A percentile compares a stretch with the other conserved stretches of the same genome.
phyloP scores from a whole-genome alignment of 1,284 basidiomycete genomes.

The Cryptococcus depauperatus region DNA sequence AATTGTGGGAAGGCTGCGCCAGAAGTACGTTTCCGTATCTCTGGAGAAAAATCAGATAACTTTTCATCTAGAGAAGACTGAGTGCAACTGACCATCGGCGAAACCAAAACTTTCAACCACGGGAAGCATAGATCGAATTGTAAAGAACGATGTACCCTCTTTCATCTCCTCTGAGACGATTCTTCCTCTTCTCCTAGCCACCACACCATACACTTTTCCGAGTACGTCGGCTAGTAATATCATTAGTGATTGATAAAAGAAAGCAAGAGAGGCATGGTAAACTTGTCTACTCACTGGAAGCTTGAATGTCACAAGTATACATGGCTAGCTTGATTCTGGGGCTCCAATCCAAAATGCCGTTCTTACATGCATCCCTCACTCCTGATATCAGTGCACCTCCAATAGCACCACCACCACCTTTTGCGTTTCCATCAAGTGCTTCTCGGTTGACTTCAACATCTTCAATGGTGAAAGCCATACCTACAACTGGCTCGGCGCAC shows the following conservation, averaged over 20 bases:
- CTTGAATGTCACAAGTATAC: conserved; percentile 98
- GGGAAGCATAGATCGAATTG: conserved; percentile 79
- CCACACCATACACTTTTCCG: conserved; percentile 94
- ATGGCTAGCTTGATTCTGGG: conserved; percentile 94
- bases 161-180: conserved; percentile 98
- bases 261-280: not conserved
- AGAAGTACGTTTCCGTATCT: conserved; percentile 91
- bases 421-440: conserved; percentile 53
- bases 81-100: conserved; percentile 64
- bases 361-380: conserved; percentile 79
- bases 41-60: conserved; percentile 51
- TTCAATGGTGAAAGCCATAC: conserved; percentile 86
- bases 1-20: conserved; percentile 95
- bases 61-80: not conserved
- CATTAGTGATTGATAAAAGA: not conserved
- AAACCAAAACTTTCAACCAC: conserved; percentile 98
- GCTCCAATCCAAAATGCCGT: conserved; percentile 91
- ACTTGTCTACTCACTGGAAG: conserved; percentile 73
- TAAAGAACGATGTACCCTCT: conserved; percentile 93
- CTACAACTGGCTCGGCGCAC: conserved; percentile 90
- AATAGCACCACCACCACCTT: conserved; percentile 59
- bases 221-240: conserved; percentile 75
- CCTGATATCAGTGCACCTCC: conserved; percentile 82
- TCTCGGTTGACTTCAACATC: conserved; percentile 51
- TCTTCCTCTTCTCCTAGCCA: conserved; percentile 78